phyloP scores from a whole-genome alignment of 306 rosid genomes.

The Lotus japonicus region DNA sequence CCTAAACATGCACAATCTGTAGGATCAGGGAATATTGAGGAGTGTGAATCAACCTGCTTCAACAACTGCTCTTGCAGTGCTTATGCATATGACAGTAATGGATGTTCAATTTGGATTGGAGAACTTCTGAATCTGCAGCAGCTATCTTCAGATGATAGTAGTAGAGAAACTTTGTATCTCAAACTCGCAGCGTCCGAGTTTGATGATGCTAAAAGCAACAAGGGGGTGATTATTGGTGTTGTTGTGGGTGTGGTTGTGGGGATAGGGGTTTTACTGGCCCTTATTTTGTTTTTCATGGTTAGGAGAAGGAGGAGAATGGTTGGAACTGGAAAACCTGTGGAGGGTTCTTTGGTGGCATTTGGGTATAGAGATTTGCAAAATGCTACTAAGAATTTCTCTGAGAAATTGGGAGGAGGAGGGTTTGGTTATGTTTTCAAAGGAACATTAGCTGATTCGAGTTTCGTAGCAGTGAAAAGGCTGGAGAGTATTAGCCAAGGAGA shows the following conservation, averaged over 20 bases:
- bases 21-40: constrained; percentile 11
- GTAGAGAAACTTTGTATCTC: constrained; percentile 33
- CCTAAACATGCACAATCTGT: constrained; percentile 6
- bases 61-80: constrained; percentile 38
- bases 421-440: constrained; percentile 89
- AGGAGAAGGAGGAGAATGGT: constrained; percentile 26
- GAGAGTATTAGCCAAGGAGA: constrained; percentile 75
- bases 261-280: constrained; percentile 16
- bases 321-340: constrained; percentile 26
- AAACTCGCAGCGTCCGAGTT: constrained; percentile 53
- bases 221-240: constrained; percentile 23
- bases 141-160: constrained; percentile 29
- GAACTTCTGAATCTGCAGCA: constrained; percentile 34
- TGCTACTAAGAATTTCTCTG: constrained; percentile 58
- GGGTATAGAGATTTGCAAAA: constrained; percentile 43
- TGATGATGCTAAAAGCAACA: constrained; percentile 6
- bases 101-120: constrained; percentile 38
- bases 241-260: constrained; percentile 25
- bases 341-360: constrained; percentile 40
- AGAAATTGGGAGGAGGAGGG: constrained; percentile 86
- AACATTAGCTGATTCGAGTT: constrained; percentile 45
- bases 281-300: constrained; percentile 19
- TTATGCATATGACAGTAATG: constrained; percentile 27
- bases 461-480: constrained; percentile 77
- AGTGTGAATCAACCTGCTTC: constrained; percentile 35